Evolutionary conservation across 441 rosid species (phyloP).

Genomic region (Adansonia madagascariensis): DNA sequence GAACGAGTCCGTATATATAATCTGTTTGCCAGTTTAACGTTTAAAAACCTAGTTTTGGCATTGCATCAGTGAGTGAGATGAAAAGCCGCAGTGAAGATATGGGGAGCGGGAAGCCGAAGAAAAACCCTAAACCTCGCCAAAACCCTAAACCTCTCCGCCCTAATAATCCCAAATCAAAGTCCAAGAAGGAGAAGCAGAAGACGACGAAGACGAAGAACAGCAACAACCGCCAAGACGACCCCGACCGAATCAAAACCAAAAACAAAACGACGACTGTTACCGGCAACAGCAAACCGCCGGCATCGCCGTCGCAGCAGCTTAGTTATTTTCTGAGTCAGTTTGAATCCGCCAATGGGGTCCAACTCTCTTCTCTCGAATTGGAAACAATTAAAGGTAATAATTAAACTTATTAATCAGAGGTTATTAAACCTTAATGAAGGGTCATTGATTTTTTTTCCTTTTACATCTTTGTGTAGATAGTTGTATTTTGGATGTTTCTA

Average conservation of each 20-base stretch:
- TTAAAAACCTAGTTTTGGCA: slow-evolving; percentile 8
- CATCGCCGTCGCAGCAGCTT: slow-evolving; percentile 57
- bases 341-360: slow-evolving; percentile 61
- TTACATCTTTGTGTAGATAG: slow-evolving; percentile 45
- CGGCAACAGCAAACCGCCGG: slow-evolving; percentile 12
- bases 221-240: not conserved
- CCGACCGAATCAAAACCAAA: slow-evolving; percentile 3
- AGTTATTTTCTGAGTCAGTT: slow-evolving; percentile 54
- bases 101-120: slow-evolving; percentile 42
- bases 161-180: slow-evolving; percentile 23
- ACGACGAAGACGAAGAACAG: slow-evolving; percentile 35
- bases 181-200: slow-evolving; percentile 33
- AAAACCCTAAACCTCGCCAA: slow-evolving; percentile 27
- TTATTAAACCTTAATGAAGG: not conserved
- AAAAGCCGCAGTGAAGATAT: slow-evolving; percentile 27
- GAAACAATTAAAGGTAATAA: slow-evolving; percentile 62
- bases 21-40: not conserved
- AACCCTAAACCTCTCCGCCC: slow-evolving; percentile 35
- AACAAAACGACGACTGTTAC: slow-evolving; percentile 26
- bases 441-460: not conserved
- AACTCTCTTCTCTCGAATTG: slow-evolving; percentile 73
- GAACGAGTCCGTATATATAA: not conserved
- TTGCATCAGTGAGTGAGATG: not conserved
- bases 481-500: slow-evolving; percentile 54
- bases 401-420: not conserved